A percentile compares a stretch with the other conserved stretches of the same genome.
phyloP scores from a whole-genome alignment of 768 basidiomycete genomes.

The Russula emetica region DNA sequence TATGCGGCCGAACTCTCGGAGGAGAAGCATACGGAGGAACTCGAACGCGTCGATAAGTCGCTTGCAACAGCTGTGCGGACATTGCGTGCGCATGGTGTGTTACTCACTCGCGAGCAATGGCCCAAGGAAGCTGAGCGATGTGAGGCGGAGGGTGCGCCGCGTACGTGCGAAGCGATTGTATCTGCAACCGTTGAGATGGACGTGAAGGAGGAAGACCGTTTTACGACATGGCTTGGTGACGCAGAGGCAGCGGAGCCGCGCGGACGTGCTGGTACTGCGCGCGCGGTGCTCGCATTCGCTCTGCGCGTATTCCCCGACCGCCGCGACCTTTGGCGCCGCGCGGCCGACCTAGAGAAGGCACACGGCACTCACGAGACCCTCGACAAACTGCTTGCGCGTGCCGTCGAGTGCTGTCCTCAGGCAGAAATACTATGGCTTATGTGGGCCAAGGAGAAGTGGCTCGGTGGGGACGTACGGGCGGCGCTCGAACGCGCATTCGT shows the following conservation, averaged over 20 bases:
- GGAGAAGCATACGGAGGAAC: constrained; percentile 49
- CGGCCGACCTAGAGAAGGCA: constrained; percentile 88
- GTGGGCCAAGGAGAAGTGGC: constrained; percentile 98
- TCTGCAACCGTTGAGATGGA: constrained; percentile 94
- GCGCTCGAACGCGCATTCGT: constrained; percentile 89
- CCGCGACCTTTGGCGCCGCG: constrained; percentile 80
- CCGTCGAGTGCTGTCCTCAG: constrained; percentile 88
- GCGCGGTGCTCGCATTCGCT: constrained; percentile 88
- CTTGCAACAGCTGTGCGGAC: constrained; percentile 81
- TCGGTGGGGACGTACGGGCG: constrained; percentile 83
- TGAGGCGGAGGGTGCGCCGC: constrained; percentile 75
- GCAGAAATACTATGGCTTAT: constrained; percentile 97
- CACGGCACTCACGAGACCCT: constrained; percentile 84
- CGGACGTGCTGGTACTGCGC: constrained; percentile 73
- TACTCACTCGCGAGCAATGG: constrained; percentile 91
- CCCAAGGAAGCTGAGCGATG: constrained; percentile 90
- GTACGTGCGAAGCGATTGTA: constrained; percentile 93
- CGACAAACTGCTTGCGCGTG: constrained; percentile 73
- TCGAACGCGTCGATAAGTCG: constrained; percentile 78
- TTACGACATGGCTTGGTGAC: constrained; percentile 88
- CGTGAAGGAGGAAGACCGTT: constrained; percentile 88
- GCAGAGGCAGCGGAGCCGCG: constrained; percentile 75
- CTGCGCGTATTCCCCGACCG: constrained; percentile 87
- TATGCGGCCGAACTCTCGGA: constrained; percentile 43
- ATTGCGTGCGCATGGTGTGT: constrained; percentile 76